These are phyloP conservation scores for Leccinum pachyderme DNA, from an alignment of 1,284 basidiomycete species.

Conservation along the genomic window DNA sequence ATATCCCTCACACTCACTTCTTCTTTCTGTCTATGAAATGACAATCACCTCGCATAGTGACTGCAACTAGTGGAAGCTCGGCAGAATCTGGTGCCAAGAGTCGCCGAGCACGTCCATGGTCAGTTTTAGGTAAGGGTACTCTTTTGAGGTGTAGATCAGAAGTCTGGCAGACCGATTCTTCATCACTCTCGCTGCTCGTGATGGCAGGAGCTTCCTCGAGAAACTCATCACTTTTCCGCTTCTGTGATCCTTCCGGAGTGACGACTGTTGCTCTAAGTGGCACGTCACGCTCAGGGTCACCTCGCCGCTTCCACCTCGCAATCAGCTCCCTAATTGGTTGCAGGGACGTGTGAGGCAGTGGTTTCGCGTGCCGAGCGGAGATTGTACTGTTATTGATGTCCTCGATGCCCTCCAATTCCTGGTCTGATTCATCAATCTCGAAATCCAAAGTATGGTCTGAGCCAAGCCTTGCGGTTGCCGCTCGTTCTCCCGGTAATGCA, in stretches of 20 bases:
- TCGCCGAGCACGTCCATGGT: constrained; percentile 41
- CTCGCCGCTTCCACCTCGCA: constrained; percentile 12
- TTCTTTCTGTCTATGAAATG: constrained; percentile 45
- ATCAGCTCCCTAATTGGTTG: constrained; percentile 15
- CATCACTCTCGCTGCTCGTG: constrained; percentile 12
- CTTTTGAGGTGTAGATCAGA: constrained; percentile 25
- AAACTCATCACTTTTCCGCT: constrained; percentile 6
- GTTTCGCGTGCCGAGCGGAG: constrained; percentile 3
- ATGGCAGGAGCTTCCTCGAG: constrained; percentile 11
- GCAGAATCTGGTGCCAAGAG: constrained; percentile 39
- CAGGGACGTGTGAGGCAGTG: constrained; percentile 4
- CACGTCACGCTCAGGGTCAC: constrained; percentile 3
- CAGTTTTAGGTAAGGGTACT: constrained; percentile 40
- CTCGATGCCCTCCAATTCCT: neutral
- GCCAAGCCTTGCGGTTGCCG: neutral
- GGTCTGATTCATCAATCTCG: constrained; percentile 8
- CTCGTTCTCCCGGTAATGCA: neutral
- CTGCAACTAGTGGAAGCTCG: constrained; percentile 40
- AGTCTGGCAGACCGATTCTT: constrained; percentile 10
- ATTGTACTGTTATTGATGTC: neutral
- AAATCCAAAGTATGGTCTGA: constrained; percentile 9
- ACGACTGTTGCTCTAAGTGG: constrained; percentile 2
- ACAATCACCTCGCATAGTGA: constrained; percentile 51
- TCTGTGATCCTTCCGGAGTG: constrained; percentile 6
- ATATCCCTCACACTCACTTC: constrained; percentile 25